Base-by-base conservation (phyloP, 2,329 filamentous ascomycete species). In the Penicillium sp. region DNA sequence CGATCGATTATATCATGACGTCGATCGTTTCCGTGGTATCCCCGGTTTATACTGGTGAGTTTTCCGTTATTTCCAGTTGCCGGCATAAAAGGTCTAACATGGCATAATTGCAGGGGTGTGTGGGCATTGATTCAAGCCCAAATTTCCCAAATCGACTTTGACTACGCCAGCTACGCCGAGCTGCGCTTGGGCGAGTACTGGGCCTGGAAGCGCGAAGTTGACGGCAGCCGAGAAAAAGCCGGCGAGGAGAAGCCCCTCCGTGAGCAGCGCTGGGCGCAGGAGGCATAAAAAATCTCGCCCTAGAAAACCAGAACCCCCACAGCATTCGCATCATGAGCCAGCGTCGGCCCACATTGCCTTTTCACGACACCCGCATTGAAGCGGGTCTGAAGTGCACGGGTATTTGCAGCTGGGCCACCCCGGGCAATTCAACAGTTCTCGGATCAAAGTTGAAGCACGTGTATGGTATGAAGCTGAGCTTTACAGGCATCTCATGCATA, bases 141-240 rank as follows among this genome's bases (percentile, higher is more conserved):
- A 47, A 97, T 98, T 58, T 95, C 89, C 9, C 82, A 92, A 57
- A 98, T 98, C 62, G 88, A 96, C 66, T 98, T 98, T 66, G 91
- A 98, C 72, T 98, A 98, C 67, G 88, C 89, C 38, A 82, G 81
- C 7, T 98, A 97, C 68, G 92, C 93, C 9, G 89, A 96, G 69
- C 72, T 86, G 13, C 80, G 93, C 47, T 76, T 98, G 5, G 85
- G 87, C 44, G 93, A 97, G 74, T 97, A 96, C 72, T 95, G 86
- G 81, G 89, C 86, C 3, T 96, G 89, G 89, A 88, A 91, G 66
- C 83, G 79, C 40, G 88, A 92, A 68, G 71, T 75, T 20, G 81
- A 86, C 49, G 87, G 86, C 6, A 81, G 77, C 53, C 79, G 88
- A 41, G 68, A 70, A 42, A 61, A 68, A 40, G 67, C 74, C 31